A percentile compares a stretch with the other conserved stretches of the same genome.
These are phyloP conservation scores for Trichoderma pleuroti DNA, from an alignment of 2,329 filamentous ascomycete genomes.

Conservation along the genomic window DNA sequence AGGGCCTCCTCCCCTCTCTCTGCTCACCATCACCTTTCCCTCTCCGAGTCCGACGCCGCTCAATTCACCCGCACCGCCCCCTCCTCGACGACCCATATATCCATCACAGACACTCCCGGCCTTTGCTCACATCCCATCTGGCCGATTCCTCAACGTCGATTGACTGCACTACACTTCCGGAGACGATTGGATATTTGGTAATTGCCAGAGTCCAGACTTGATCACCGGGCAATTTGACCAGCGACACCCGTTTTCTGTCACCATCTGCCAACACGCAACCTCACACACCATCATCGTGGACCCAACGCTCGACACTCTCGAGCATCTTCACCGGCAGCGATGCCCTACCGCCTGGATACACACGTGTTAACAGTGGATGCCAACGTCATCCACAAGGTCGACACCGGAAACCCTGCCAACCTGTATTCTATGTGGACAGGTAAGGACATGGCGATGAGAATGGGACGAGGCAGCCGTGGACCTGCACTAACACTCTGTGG, in stretches of 20 bases:
- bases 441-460: slow-evolving; percentile 45
- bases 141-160: background rate
- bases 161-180: slow-evolving; percentile 17
- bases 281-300: slow-evolving; percentile 15
- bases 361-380: slow-evolving; percentile 90
- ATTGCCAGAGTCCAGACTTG: slow-evolving; percentile 7
- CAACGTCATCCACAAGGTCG: slow-evolving; percentile 88
- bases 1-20: background rate
- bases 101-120: slow-evolving; percentile 7
- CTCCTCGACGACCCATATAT: background rate
- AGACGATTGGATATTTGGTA: slow-evolving; percentile 19
- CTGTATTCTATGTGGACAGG: slow-evolving; percentile 97
- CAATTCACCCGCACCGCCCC: background rate
- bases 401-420: slow-evolving; percentile 87
- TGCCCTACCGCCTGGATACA: slow-evolving; percentile 80
- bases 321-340: slow-evolving; percentile 44
- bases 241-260: background rate
- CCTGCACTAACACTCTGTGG: slow-evolving; percentile 1
- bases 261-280: background rate
- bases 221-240: slow-evolving; percentile 1
- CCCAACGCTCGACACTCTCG: slow-evolving; percentile 36
- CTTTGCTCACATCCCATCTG: background rate
- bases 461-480: background rate
- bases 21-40: background rate
- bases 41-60: slow-evolving; percentile 6